Base-by-base conservation (phyloP, 75 land plant species). In the Pseudotsuga menziesii region DNA sequence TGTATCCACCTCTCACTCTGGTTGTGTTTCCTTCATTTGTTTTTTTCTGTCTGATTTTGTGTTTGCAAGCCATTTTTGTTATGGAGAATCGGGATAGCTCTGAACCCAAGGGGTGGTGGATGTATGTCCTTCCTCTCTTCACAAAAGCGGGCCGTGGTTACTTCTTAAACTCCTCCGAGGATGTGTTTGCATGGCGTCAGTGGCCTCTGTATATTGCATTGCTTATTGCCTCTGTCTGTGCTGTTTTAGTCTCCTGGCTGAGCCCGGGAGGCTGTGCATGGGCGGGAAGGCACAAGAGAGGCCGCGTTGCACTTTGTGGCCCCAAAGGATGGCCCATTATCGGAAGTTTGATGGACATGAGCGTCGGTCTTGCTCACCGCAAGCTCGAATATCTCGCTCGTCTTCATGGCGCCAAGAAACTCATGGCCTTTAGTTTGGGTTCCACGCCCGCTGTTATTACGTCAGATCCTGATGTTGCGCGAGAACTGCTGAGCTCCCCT, bases 371-470 rank as follows among this genome's bases (percentile, higher is more conserved):
- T 0, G 88, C 88, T 32, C 88, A 86, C 78, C 74, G 88, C 14
- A 66, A 72, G 15, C 80, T 86, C 3, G 86, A 82, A 26, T 26
- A 59, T 13, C 61, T 84, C 32, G 86, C 93, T 1, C 0, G 16
- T 4, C 12, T 17, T 12, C 72, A 23, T 14, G 32, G 29, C 4
- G 88, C 88, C 23, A 86, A 55, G 0, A 56, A 80, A 52, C 82
- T 91, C 29, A 91, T 91, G 90, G 90, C 93, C 32, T 86, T 91
- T 76, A 85, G 85, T 75, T 73, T 91, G 5, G 92, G 90, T 15
- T 75, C 80, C 12, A 86, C 87, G 15, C 86, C 83, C 0, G 84
- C 59, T 7, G 85, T 91, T 3, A 76, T 91, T 26, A 75, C 92
- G 5, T 83, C 85, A 32, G 80, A 88, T 8, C 90, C 92, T 0